phyloP scores from a whole-genome alignment of 148 eudicot genomes.

The Spergularia marina region DNA sequence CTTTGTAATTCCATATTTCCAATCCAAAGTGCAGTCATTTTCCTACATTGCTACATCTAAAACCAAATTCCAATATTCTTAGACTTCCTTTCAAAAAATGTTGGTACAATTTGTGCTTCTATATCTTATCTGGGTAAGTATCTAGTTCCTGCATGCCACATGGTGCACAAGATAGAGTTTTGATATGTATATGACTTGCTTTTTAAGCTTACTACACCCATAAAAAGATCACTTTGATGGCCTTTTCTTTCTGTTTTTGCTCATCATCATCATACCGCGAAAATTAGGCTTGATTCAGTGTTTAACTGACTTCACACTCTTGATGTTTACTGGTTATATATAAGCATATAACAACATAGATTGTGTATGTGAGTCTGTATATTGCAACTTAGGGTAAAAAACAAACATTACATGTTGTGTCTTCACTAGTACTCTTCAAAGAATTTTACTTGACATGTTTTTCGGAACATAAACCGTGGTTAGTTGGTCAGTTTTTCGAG shows the following conservation, averaged over 20 bases:
- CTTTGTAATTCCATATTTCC: slow-evolving; percentile 8
- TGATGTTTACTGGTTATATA: slow-evolving; percentile 12
- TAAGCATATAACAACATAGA: background rate
- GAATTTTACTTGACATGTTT: slow-evolving; percentile 21
- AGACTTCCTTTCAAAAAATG: slow-evolving; percentile 13
- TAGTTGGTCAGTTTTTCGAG: background rate
- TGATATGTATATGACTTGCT: slow-evolving; percentile 14
- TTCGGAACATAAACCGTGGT: background rate
- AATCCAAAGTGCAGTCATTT: slow-evolving; percentile 20
- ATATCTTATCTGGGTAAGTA: slow-evolving; percentile 31
- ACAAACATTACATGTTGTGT: slow-evolving; percentile 30
- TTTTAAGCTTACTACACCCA: slow-evolving; percentile 7
- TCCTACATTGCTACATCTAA: slow-evolving; percentile 16
- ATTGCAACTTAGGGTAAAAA: slow-evolving; percentile 8
- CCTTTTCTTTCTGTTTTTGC: slow-evolving; percentile 16
- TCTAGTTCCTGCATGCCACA: slow-evolving; percentile 27
- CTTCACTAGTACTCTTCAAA: background rate
- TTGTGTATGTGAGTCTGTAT: background rate
- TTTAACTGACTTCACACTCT: slow-evolving; percentile 8
- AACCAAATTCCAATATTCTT: slow-evolving; percentile 25
- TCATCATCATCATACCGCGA: background rate
- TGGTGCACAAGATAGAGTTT: slow-evolving; percentile 14
- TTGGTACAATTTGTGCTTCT: slow-evolving; percentile 21
- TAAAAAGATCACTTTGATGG: background rate
- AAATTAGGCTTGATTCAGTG: slow-evolving; percentile 4